Base-by-base conservation (phyloP, 1,139 yeast species). In the Arxiozyma heterogenica region DNA sequence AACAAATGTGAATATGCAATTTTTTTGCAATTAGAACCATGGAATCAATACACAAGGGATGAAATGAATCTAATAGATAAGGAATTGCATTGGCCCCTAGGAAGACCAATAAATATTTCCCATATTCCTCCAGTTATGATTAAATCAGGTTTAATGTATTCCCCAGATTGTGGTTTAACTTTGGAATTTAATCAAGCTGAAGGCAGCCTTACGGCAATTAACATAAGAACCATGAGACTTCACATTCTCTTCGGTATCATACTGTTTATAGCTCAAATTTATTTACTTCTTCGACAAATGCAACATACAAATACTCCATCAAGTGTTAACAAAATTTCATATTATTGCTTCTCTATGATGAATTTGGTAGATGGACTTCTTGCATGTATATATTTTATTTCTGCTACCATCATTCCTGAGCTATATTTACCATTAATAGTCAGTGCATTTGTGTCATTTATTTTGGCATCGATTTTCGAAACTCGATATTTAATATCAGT, bases 131-230 rank as follows among this genome's bases (percentile, higher is more conserved):
- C 70, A 1, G 62, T 91, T 20, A 72, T 71, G 41, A 64, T 89
- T 15, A 68, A 77, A 8, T 71, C 77, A 11, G 87, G 85, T 6
- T 59, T 87, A 25, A 58, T 88, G 21, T 90, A 86, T 64, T 88
- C 96, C 0, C 97, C 97, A 0, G 96, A 91, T 65, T 91, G 98
- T 72, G 95, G 91, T 0, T 66, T 84, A 3, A 68, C 78, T 0
- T 59, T 87, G 12, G 67, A 73, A 2, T 61, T 79, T 17, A 72
- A 72, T 27, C 63, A 66, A 4, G 72, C 80, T n/a, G 61, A 59
- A n/a, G 96, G 96, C 0, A 72, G 78, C 21, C 78, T 81, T 57
- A 69, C 73, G 53, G 88, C 82, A 61, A 74, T 81, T 4, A 75
- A 73, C 51, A 72, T 77, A 50, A 62, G 64, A 25, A 67, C 75